Percentiles rank a stretch among this genome's conserved stretches.
Evolutionary conservation across 345 rosid genomes (phyloP).

Genomic region (Salix viminalis): DNA sequence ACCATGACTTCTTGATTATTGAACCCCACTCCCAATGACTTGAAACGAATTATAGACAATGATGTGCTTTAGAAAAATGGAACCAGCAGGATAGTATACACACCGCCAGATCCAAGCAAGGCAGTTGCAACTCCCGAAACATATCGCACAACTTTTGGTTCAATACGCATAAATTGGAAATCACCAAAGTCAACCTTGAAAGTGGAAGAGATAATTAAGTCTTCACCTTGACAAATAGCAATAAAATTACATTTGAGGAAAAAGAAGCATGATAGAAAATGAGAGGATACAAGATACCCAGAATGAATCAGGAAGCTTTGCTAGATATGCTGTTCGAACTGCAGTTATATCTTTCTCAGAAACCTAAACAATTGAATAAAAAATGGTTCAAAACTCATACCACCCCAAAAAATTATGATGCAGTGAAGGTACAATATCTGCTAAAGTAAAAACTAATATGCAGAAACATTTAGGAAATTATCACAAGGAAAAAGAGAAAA

Average conservation of each 20-base stretch:
- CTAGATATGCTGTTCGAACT: slow-evolving; percentile 66
- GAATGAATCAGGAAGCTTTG: slow-evolving; percentile 87
- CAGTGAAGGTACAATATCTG: neutral
- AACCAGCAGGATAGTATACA: slow-evolving; percentile 13
- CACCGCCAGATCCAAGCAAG: slow-evolving; percentile 93
- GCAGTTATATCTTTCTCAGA: slow-evolving; percentile 56
- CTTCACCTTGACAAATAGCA: neutral
- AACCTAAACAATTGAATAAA: slow-evolving; percentile 43
- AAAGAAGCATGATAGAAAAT: slow-evolving; percentile 5
- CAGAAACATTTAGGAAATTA: neutral
- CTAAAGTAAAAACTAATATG: neutral
- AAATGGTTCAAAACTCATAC: neutral
- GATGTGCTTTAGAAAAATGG: neutral
- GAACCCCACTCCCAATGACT: neutral
- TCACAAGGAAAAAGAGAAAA: neutral
- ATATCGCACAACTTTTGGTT: slow-evolving; percentile 76
- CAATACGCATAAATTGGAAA: slow-evolving; percentile 74
- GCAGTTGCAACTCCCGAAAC: slow-evolving; percentile 93
- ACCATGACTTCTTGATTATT: neutral
- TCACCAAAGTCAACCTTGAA: slow-evolving; percentile 96
- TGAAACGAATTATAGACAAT: neutral
- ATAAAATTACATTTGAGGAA: neutral
- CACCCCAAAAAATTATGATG: neutral
- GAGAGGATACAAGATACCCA: slow-evolving; percentile 55
- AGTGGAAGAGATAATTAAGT: slow-evolving; percentile 19